phyloP scores from a whole-genome alignment of 164 flowering plant species.

The Buxus sempervirens region DNA sequence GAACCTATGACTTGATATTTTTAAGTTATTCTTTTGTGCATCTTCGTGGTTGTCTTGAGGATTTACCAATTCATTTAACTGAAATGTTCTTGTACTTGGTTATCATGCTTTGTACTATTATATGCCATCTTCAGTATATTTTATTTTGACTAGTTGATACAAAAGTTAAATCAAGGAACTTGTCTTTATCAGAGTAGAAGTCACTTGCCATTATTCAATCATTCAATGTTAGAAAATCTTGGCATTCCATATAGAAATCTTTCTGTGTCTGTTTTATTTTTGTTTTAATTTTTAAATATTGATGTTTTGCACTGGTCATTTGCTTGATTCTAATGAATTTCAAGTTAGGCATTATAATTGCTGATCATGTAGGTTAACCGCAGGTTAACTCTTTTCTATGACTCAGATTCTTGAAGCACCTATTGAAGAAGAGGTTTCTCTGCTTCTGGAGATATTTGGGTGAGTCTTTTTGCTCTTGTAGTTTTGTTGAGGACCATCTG shows the following conservation, averaged over 20 bases:
- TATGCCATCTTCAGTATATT: too few species aligned
- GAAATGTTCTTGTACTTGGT: background rate
- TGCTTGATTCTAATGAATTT: background rate
- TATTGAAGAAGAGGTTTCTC: conserved; percentile 68
- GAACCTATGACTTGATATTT: background rate
- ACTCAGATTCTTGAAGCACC: conserved; percentile 94
- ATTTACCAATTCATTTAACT: background rate
- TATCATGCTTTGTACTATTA: background rate
- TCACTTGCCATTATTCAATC: background rate
- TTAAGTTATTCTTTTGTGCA: background rate
- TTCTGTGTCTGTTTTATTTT: too few species aligned
- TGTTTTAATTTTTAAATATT: background rate
- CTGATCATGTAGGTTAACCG: conserved; percentile 58
- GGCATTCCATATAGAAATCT: background rate
- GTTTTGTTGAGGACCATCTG: background rate
- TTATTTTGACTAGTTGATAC: background rate
- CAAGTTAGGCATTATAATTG: conserved; percentile 22
- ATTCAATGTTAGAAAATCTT: background rate
- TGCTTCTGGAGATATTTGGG: conserved; percentile 79
- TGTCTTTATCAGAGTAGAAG: background rate
- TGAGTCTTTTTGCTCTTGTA: conserved; percentile 26
- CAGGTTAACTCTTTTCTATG: conserved; percentile 51
- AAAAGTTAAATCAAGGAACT: background rate
- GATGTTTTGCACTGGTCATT: background rate
- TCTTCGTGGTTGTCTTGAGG: background rate